Evolutionary conservation across 805 yeast species (phyloP).

Genomic region (Lipomyces starkeyi): DNA sequence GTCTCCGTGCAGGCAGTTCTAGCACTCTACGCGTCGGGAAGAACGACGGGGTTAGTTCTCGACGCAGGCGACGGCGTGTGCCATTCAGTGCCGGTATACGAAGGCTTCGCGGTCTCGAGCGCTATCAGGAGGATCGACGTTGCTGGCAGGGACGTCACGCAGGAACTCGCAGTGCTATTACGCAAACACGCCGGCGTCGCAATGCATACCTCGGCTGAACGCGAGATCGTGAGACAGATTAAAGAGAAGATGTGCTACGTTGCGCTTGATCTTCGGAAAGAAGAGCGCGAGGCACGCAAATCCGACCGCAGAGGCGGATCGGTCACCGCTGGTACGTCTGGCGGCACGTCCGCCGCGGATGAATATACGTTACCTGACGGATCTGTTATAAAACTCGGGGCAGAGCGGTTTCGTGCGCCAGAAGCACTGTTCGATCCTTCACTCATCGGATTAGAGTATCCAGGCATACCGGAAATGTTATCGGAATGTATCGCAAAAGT

Average conservation of each 20-base stretch:
- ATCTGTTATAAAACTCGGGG: conserved; percentile 64
- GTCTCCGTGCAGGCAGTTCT: conserved; percentile 77
- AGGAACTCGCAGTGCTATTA: conserved; percentile 69
- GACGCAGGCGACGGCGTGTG: conserved; percentile 96
- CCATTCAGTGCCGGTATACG: conserved; percentile 85
- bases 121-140: conserved; percentile 76
- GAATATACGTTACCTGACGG: conserved; percentile 84
- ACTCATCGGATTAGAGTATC: conserved; percentile 73
- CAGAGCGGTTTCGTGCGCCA: conserved; percentile 73
- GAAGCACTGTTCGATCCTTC: conserved; percentile 86
- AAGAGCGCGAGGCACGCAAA: conserved; percentile 56
- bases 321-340: conserved; percentile 27
- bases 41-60: conserved; percentile 87
- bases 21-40: conserved; percentile 83
- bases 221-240: conserved; percentile 76
- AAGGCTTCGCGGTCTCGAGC: conserved; percentile 80
- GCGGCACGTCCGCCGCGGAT: conserved; percentile 30
- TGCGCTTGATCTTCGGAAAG: conserved; percentile 60
- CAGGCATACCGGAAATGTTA: conserved; percentile 69
- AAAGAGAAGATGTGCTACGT: conserved; percentile 79
- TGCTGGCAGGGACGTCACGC: conserved; percentile 88
- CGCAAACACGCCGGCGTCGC: conserved; percentile 68
- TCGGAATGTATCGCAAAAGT: conserved; percentile 68
- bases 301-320: conserved; percentile 35
- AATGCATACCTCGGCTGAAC: conserved; percentile 74